phyloP scores from a whole-genome alignment of 345 rosid species.

The Noccaea caerulescens region DNA sequence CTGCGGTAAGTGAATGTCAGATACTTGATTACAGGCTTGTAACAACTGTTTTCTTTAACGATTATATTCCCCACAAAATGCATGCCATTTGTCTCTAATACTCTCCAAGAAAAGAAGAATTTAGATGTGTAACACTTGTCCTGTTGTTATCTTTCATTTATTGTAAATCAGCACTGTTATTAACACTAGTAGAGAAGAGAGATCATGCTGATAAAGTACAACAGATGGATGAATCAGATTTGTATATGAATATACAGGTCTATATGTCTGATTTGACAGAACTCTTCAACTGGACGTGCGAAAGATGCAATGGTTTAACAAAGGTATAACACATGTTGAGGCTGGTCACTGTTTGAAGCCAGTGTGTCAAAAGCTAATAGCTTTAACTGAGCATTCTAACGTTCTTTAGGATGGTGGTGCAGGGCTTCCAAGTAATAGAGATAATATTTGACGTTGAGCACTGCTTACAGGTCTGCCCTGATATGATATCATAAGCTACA shows the following conservation, averaged over 20 bases:
- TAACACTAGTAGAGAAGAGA: background rate
- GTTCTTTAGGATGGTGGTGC: constrained; percentile 39
- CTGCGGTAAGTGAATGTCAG: constrained; percentile 67
- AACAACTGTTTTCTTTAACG: background rate
- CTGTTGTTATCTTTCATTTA: constrained; percentile 22
- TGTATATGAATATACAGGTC: constrained; percentile 59
- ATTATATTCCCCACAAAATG: background rate
- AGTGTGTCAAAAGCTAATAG: background rate
- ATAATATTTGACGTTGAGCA: constrained; percentile 76
- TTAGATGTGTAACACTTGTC: constrained; percentile 6
- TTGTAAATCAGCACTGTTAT: background rate
- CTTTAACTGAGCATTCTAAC: constrained; percentile 15
- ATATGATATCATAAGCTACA: constrained; percentile 2
- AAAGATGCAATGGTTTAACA: constrained; percentile 77
- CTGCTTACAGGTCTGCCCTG: constrained; percentile 73
- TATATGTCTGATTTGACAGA: constrained; percentile 78
- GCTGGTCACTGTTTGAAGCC: constrained; percentile 12
- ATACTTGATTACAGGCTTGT: background rate
- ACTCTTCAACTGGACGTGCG: constrained; percentile 90
- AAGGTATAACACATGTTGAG: constrained; percentile 49
- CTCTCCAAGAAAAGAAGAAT: background rate
- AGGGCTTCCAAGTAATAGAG: constrained; percentile 91
- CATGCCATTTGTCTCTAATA: constrained; percentile 2
- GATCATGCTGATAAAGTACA: background rate
- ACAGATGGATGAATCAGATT: constrained; percentile 29